Conservation (phyloP, 2,329 filamentous ascomycete genomes). For the Colletotrichum musae region DNA sequence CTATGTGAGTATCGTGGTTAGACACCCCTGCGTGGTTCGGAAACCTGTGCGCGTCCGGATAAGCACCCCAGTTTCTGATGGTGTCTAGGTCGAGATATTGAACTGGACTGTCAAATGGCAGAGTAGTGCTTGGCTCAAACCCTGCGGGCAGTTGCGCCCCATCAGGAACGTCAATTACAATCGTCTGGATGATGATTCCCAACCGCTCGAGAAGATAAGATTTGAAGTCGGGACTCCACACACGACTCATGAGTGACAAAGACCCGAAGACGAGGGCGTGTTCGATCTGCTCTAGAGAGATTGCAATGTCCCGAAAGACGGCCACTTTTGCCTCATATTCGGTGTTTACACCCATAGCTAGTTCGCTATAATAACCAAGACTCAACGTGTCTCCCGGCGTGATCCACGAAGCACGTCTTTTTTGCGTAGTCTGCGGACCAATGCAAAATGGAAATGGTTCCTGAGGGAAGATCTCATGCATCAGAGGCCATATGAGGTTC, state of each 20-base stretch:
- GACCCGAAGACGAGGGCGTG: background rate
- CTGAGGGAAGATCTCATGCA: background rate
- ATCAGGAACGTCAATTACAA: background rate
- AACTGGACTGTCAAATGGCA: background rate
- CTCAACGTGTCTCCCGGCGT: background rate
- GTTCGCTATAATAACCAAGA: background rate
- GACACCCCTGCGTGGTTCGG: background rate
- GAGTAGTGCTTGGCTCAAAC: background rate
- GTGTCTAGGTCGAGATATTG: background rate
- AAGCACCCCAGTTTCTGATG: background rate
- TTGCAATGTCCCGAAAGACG: background rate
- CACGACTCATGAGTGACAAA: background rate
- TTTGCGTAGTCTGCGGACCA: too few species aligned
- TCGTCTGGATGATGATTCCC: background rate
- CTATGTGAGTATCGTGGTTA: background rate
- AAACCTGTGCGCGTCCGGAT: background rate
- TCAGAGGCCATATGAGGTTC: background rate
- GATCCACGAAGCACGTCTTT: background rate
- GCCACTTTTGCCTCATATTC: background rate
- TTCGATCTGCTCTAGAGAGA: background rate
- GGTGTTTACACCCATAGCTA: background rate
- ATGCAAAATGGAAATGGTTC: background rate
- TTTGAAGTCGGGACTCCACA: background rate
- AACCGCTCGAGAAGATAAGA: background rate
- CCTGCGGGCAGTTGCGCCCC: background rate